Evolutionary conservation across 352 stramenopile species (phyloP).

Genomic region (Blastocystis sp.): DNA sequence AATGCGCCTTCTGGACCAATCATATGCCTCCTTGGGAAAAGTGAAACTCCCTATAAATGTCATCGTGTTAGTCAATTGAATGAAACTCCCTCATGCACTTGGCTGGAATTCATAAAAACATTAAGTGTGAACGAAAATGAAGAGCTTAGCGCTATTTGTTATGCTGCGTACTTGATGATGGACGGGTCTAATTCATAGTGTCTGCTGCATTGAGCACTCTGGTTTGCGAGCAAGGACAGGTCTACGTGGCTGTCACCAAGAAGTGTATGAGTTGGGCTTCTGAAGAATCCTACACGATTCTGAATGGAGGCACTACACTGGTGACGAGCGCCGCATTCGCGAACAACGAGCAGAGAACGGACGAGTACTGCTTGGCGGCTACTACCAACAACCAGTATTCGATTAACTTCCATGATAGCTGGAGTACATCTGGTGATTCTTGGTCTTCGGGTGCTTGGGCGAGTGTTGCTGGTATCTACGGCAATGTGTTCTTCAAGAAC

Average conservation of each 20-base stretch:
- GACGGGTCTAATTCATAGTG: too few species aligned
- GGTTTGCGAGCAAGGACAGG: background rate
- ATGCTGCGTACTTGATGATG: too few species aligned
- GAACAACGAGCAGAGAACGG: background rate
- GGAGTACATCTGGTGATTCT: background rate
- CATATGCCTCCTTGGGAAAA: too few species aligned
- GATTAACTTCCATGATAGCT: background rate
- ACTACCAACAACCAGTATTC: conserved; percentile 21
- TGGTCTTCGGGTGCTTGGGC: background rate
- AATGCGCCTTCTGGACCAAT: too few species aligned
- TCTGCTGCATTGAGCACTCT: too few species aligned
- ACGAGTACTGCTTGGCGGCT: background rate
- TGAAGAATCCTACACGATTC: background rate
- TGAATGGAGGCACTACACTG: background rate
- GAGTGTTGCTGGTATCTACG: background rate
- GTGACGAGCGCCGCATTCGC: background rate
- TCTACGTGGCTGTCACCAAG: background rate
- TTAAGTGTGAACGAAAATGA: too few species aligned
- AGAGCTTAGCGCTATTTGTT: too few species aligned
- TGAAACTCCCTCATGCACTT: too few species aligned
- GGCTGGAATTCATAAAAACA: too few species aligned
- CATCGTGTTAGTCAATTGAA: too few species aligned
- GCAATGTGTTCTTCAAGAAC: conserved; percentile 41
- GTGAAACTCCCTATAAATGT: too few species aligned
- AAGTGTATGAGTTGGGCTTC: background rate